Conservation (phyloP, 2,329 filamentous ascomycete genomes). For the Pseudopithomyces chartarum region DNA sequence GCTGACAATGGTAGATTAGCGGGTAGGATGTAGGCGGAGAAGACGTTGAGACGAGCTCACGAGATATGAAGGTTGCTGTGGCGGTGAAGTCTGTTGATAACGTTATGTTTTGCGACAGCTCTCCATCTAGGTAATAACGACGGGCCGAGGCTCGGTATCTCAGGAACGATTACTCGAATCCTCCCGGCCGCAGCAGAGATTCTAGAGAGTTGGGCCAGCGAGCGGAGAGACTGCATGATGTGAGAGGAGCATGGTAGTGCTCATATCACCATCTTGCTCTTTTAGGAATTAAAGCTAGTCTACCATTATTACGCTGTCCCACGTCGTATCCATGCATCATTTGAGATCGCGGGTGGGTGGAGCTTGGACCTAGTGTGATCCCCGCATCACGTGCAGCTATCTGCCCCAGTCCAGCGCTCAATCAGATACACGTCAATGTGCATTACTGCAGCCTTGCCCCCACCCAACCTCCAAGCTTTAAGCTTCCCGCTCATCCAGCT, state of each 20-base stretch:
- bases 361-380: conserved; percentile 15
- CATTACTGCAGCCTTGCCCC: conserved; percentile 14
- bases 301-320: neutral
- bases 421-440: conserved; percentile 28
- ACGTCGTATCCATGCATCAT: neutral
- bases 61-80: conserved; percentile 23
- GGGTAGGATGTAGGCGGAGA: neutral
- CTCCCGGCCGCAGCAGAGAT: conserved; percentile 3
- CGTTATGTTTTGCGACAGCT: conserved; percentile 9
- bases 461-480: neutral
- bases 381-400: conserved; percentile 10
- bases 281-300: neutral
- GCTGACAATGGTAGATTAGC: conserved; percentile 1
- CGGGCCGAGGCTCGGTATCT: conserved; percentile 16
- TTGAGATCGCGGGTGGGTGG: conserved; percentile 1
- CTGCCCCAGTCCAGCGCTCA: conserved; percentile 13
- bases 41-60: conserved; percentile 15
- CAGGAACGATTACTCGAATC: conserved; percentile 15
- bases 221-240: conserved; percentile 1
- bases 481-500: neutral
- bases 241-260: neutral
- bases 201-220: neutral
- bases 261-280: too few species aligned
- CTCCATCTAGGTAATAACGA: conserved; percentile 15
- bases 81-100: conserved; percentile 7